Conservation (phyloP, 2,329 filamentous ascomycete species). For the Fusarium graminum region DNA sequence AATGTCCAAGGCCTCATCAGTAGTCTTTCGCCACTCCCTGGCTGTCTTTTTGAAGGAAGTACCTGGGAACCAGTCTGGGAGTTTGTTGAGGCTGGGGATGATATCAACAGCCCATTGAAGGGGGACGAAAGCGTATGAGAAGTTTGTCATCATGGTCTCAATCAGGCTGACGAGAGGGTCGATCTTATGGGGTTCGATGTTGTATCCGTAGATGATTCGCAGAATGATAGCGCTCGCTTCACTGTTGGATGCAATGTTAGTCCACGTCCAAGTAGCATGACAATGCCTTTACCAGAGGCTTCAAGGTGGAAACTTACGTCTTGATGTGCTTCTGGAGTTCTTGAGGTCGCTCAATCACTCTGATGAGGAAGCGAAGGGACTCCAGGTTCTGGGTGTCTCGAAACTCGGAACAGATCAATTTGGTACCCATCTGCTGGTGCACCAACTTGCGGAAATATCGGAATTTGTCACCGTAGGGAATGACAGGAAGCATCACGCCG, state of each 20-base stretch:
- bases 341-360: conserved; percentile 41
- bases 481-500: conserved; percentile 22
- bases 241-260: conserved; percentile 30
- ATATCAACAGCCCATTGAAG: conserved; percentile 53
- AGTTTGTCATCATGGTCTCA: conserved; percentile 49
- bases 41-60: conserved; percentile 50
- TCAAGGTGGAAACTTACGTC: conserved; percentile 37
- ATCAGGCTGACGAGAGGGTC: conserved; percentile 52
- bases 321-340: conserved; percentile 46
- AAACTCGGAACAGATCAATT: conserved; percentile 32
- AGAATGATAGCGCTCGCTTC: conserved; percentile 49
- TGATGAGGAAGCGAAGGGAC: conserved; percentile 44
- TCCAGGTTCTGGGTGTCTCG: conserved; percentile 47
- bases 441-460: conserved; percentile 48
- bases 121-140: conserved; percentile 49
- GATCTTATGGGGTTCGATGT: conserved; percentile 46
- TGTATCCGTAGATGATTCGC: conserved; percentile 52
- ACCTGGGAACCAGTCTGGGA: conserved; percentile 52
- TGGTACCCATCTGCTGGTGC: conserved; percentile 51
- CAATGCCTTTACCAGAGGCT: too few species aligned
- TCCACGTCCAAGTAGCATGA: neutral
- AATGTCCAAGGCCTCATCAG: conserved; percentile 33
- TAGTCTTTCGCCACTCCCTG: conserved; percentile 43
- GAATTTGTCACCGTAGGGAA: conserved; percentile 38
- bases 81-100: conserved; percentile 49